Base-by-base conservation (phyloP, 2,329 filamentous ascomycete species). In the Emmonsia crescens region DNA sequence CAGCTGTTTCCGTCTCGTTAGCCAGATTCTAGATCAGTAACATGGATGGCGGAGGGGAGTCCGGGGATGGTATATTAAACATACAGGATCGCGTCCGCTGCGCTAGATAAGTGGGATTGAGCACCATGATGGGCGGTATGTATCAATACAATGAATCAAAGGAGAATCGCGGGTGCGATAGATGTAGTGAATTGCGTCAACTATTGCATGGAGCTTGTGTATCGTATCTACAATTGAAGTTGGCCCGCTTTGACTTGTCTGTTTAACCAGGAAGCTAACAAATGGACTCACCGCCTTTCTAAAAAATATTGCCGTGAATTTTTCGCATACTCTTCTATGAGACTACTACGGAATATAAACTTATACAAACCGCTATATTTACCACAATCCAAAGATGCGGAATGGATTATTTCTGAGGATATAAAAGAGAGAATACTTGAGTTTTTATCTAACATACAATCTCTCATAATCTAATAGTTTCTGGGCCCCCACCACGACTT, bases 101-200 rank as follows among this genome's bases (percentile, higher is more conserved):
- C 73, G 89, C 93, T 74, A 96, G 90, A 78, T 92, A 91, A 65
- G 93, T 96, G 68, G 93, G 91, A 78, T 91, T 89, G 79, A 96
- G 91, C 76, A 91, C 86, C 89, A 92, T 92, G 70, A 72, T 82
- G 79, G 62, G 40, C 54, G 31, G 42, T 31, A 29, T 29, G 24
- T 51, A 38, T 40, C 44, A 56, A 56, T 59, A 12, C n/a, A 27
- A 24, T 21, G 21, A n/a, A 21, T 19, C 29, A 24, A 19, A 21
- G 29, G 27, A 14, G 46, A 29, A 59, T 51, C 42, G 57, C 44
- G n/a, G 57, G 27, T 38, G 29, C 38, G 16, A 58, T 58, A 24
- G 38, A 27, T 58, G 56, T 58, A 24, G 24, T 21, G 29, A 55
- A 5, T 21, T 21, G 24, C 24, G 36, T 57, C 55, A 44, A 44